Evolutionary conservation across 371 early-diverging fungal genomes (phyloP).

Genomic region (Gilbertella persicaria): DNA sequence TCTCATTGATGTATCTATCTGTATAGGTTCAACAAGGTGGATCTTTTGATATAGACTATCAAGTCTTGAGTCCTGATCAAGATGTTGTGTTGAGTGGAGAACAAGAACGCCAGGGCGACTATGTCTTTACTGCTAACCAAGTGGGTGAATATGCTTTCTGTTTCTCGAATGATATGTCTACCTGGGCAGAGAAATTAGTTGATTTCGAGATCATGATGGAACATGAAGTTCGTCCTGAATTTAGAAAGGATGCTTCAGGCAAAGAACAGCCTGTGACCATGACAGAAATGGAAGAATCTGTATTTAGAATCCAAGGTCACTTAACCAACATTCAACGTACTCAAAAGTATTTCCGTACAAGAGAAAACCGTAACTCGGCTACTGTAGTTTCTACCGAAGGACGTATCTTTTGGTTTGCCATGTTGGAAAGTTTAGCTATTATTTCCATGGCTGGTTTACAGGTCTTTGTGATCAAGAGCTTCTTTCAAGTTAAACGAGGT

Average conservation of each 20-base stretch:
- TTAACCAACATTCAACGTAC: slow-evolving; percentile 66
- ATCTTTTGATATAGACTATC: slow-evolving; percentile 88
- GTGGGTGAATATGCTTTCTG: slow-evolving; percentile 92
- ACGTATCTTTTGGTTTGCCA: slow-evolving; percentile 87
- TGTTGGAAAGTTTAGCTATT: slow-evolving; percentile 72
- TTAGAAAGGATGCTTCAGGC: slow-evolving; percentile 17
- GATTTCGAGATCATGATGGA: slow-evolving; percentile 91
- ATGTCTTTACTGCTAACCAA: slow-evolving; percentile 77
- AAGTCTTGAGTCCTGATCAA: slow-evolving; percentile 70
- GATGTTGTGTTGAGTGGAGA: slow-evolving; percentile 67
- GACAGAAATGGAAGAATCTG: slow-evolving; percentile 69
- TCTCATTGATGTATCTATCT: not conserved
- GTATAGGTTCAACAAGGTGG: slow-evolving; percentile 67
- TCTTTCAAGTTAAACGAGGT: slow-evolving; percentile 69
- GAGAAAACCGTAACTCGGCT: slow-evolving; percentile 85
- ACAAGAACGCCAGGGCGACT: slow-evolving; percentile 90
- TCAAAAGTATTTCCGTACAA: slow-evolving; percentile 82
- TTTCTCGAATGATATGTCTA: slow-evolving; percentile 88
- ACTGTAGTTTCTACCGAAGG: slow-evolving; percentile 81
- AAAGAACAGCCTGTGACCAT: slow-evolving; percentile 44
- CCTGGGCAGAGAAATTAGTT: slow-evolving; percentile 85
- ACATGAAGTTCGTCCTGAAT: slow-evolving; percentile 61
- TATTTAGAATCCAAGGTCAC: slow-evolving; percentile 54
- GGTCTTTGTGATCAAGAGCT: slow-evolving; percentile 80
- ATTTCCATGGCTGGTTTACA: slow-evolving; percentile 80